These are phyloP conservation scores for Fusarium agapanthi DNA, from an alignment of 2,329 filamentous ascomycete genomes.

Conservation along the genomic window DNA sequence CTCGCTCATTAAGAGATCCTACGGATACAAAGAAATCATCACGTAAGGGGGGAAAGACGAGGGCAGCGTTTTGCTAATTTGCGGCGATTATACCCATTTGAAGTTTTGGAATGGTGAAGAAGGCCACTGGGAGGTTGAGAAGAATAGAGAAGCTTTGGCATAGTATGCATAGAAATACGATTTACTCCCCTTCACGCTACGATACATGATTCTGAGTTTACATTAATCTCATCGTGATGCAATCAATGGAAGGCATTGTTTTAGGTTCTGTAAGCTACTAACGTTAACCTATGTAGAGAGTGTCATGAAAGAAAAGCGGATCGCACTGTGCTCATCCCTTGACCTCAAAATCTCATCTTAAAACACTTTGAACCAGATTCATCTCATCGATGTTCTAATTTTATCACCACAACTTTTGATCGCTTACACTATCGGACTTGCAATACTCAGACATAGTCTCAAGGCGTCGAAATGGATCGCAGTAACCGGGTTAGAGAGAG, in stretches of 20 bases:
- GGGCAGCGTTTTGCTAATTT: background rate
- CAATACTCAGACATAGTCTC: background rate
- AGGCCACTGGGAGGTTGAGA: background rate
- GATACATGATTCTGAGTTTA: background rate
- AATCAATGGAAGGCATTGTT: background rate
- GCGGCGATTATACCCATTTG: constrained; percentile 26
- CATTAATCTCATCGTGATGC: background rate
- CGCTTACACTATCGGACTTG: background rate
- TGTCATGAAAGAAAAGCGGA: constrained; percentile 25
- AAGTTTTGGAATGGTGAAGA: constrained; percentile 4
- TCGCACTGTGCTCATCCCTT: constrained; percentile 39
- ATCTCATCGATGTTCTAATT: background rate
- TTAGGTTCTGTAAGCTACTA: background rate
- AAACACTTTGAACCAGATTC: constrained; percentile 13
- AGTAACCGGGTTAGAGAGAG: constrained; percentile 24
- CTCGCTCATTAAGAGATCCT: background rate
- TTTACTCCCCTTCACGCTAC: background rate
- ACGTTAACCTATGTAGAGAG: background rate
- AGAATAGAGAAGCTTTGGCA: background rate
- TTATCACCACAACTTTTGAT: background rate
- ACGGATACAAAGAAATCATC: background rate
- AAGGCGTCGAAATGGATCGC: constrained; percentile 23
- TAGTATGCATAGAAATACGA: background rate
- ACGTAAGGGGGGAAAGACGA: background rate
- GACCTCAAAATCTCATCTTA: constrained; percentile 30